Evolutionary conservation across 345 rosid genomes (phyloP).

Genomic region (Pseudoturritis turrita): DNA sequence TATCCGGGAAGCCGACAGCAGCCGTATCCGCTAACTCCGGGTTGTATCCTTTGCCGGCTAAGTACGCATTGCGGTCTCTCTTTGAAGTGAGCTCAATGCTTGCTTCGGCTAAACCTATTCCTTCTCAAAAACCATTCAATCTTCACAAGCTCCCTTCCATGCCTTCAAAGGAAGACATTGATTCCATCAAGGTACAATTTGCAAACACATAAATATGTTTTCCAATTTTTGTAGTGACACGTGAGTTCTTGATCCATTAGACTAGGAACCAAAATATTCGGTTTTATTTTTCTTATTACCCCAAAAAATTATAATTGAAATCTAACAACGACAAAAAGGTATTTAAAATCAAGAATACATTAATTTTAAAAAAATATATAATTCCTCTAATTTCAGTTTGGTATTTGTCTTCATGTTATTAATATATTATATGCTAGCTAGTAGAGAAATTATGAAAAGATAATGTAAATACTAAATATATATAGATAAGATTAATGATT

Average conservation of each 20-base stretch:
- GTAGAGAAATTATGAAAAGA: no score
- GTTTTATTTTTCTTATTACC: neutral
- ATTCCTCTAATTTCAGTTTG: neutral
- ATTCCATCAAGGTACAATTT: conserved; percentile 40
- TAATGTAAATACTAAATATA: no score
- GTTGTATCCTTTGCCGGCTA: conserved; percentile 35
- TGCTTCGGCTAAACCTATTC: conserved; percentile 36
- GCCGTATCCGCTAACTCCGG: conserved; percentile 35
- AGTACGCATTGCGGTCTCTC: conserved; percentile 48
- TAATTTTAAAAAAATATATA: neutral
- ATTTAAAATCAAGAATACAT: neutral
- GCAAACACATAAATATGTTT: neutral
- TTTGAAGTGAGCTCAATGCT: conserved; percentile 44
- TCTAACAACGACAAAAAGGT: neutral
- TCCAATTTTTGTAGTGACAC: neutral
- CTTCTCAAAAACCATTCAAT: conserved; percentile 18
- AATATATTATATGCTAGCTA: no score
- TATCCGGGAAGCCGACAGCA: conserved; percentile 28
- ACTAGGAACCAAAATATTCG: neutral
- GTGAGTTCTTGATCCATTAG: neutral
- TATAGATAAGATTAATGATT: no score
- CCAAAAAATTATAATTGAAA: neutral
- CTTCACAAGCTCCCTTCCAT: conserved; percentile 31
- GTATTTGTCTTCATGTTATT: neutral
- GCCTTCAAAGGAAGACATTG: conserved; percentile 42